Evolutionary conservation across 805 yeast genomes (phyloP), one percentile per base, ranked within the genome.

Genomic region (Metschnikowia vanudenii): DNA sequence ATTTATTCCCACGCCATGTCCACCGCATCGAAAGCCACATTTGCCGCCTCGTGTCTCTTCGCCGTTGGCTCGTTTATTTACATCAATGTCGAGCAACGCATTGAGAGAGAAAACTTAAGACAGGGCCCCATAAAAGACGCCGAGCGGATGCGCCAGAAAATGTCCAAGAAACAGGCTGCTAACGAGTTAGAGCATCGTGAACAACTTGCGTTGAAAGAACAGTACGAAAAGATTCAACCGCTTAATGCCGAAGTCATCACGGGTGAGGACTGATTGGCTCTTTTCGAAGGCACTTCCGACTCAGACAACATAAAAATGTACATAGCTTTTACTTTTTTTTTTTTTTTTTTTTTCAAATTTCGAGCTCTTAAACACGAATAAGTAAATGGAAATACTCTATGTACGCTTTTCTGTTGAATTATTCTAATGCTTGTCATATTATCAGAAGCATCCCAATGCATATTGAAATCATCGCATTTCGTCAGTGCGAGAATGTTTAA

Each of bases 91-190:
- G 75, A 84, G 37, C 95, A 89, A 56, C 77, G 77, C 32, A 66
- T 76, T 51, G 96, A 88, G 61, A 75, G 88, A 58, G 82, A 79
- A 16, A 83, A 85, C 2, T 69, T 88, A 38, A 83, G 85, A 58
- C 87, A 80, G 56, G 96, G 96, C 1, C 96, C 96, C 4, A 80
- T 86, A 57, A 86, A 86, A 57, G 96, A 88, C 62, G 89, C 90
- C 2, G 79, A 73, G 49, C 70, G 95, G 47, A 63, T 84, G 49
- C 74, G 60, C 52, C 65, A 68, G 56, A 63, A 68, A 51, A 60
- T 71, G 58, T 53, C 61, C 46, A 67, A 65, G 56, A 82, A 78
- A 53, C 74, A 72, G 52, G 46, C 61, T 45, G 65, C 77, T 35
- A 87, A 87, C 62, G 73, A 80, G 47, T 64, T 71, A 38, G 95